A percentile compares a stretch with the other conserved stretches of the same genome.
Conservation (phyloP, 139 green algal species). For the Chara braunii region DNA sequence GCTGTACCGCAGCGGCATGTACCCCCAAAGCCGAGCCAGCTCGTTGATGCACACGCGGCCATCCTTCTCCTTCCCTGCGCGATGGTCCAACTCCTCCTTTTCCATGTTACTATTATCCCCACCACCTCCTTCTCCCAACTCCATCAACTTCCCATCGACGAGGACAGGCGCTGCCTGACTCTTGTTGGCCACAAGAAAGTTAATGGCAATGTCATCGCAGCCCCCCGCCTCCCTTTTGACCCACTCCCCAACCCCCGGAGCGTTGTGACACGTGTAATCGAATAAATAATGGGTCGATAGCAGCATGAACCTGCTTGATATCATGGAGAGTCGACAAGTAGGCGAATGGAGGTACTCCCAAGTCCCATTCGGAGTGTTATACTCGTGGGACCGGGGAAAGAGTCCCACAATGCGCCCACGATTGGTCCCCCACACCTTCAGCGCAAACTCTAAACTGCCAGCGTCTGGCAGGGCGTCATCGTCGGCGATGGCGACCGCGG, state of each 20-base stretch:
- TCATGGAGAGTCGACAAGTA: conserved; percentile 32
- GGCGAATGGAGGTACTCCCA: conserved; percentile 27
- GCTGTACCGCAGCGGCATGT: conserved; percentile 31
- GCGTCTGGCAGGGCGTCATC: conserved; percentile 25
- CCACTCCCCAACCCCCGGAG: conserved; percentile 30
- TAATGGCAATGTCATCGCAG: conserved; percentile 40
- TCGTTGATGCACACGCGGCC: conserved; percentile 21
- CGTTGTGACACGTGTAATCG: conserved; percentile 21
- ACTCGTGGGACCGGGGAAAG: conserved; percentile 30
- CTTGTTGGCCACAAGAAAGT: conserved; percentile 23
- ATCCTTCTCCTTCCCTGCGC: conserved; percentile 26
- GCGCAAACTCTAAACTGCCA: conserved; percentile 18
- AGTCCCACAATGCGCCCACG: conserved; percentile 22
- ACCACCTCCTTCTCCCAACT: too few relatives aligned
- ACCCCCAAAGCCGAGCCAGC: conserved; percentile 23
- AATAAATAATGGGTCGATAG: conserved; percentile 29
- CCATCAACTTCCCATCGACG: conserved; percentile 11
- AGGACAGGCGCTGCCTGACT: conserved; percentile 11
- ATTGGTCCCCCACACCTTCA: conserved; percentile 24
- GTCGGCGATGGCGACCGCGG: conserved; percentile 26
- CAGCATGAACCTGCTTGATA: conserved; percentile 34
- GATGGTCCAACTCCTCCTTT: conserved; percentile 15
- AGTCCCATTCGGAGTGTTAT: neutral
- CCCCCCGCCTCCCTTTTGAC: conserved; percentile 30
- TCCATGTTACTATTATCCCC: conserved; percentile 35